Percentiles rank a stretch among this genome's conserved stretches.
phyloP scores from a whole-genome alignment of 2,329 filamentous ascomycete species.

The Colletotrichum siamense region DNA sequence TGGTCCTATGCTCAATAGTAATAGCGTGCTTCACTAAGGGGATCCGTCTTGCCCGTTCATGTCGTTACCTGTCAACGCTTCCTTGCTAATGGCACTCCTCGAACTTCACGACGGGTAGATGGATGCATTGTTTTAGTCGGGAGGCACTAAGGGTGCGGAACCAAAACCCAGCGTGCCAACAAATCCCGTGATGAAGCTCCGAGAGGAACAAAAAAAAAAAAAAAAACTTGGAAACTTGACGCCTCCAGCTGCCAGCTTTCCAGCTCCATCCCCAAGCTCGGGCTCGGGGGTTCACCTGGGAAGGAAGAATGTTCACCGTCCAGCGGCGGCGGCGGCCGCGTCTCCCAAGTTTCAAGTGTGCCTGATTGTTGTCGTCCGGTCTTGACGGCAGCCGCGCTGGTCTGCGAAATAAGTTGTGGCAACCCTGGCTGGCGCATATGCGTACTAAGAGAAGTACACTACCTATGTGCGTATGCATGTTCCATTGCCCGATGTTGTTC shows the following conservation, averaged over 20 bases:
- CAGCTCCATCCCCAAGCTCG: not conserved
- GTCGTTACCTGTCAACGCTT: not conserved
- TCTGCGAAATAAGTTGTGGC: not conserved
- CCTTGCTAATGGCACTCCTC: not conserved
- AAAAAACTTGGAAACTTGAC: not conserved
- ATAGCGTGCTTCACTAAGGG: not conserved
- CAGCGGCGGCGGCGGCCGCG: not conserved
- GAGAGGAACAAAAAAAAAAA: not conserved
- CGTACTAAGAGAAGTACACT: not conserved
- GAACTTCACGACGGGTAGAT: not conserved
- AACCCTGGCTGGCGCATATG: not conserved
- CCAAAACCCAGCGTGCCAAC: not conserved
- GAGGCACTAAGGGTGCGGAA: not conserved
- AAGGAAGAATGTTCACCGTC: not conserved
- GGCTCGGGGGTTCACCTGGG: not conserved
- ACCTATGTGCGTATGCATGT: not conserved
- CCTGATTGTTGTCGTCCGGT: not conserved
- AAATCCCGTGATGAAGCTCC: not conserved
- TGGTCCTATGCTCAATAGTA: not conserved
- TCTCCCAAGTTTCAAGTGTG: slow-evolving; percentile 1
- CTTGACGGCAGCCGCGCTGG: not conserved
- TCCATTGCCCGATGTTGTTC: not conserved
- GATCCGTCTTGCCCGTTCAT: not conserved
- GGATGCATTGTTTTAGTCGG: not conserved
- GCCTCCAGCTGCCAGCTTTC: not conserved